These are phyloP conservation scores for Gracilaria gracilis DNA, from an alignment of 23 red algal species.

Conservation along the genomic window DNA sequence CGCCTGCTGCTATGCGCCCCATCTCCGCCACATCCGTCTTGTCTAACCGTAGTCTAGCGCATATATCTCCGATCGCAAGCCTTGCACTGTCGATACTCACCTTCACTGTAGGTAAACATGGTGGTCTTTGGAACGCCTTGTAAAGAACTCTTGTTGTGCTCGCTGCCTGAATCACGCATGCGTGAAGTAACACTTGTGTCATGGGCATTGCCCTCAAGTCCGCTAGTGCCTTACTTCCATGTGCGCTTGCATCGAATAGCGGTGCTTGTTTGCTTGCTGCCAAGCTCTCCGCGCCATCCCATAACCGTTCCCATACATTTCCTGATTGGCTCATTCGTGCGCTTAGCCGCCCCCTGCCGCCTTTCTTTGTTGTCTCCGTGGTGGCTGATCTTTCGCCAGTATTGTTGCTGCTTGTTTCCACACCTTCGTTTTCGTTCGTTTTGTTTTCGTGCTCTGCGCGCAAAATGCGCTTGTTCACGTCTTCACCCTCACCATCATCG, in stretches of 20 bases:
- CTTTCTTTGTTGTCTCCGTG: background rate
- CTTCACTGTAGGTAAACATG: slow-evolving; percentile 35
- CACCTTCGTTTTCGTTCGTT: background rate
- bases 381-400: no score
- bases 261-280: slow-evolving; percentile 48
- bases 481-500: background rate
- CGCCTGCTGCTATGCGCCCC: slow-evolving; percentile 3
- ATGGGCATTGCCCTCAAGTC: slow-evolving; percentile 74
- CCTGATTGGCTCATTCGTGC: slow-evolving; percentile 54
- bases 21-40: slow-evolving; percentile 44
- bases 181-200: slow-evolving; percentile 60
- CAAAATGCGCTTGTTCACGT: background rate
- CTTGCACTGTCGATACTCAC: slow-evolving; percentile 13
- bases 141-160: slow-evolving; percentile 18
- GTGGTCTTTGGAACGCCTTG: slow-evolving; percentile 40
- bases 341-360: slow-evolving; percentile 49
- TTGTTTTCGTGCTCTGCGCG: background rate
- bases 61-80: slow-evolving; percentile 32
- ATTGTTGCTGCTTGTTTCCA: background rate
- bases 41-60: slow-evolving; percentile 19
- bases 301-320: slow-evolving; percentile 70
- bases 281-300: slow-evolving; percentile 41
- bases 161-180: slow-evolving; percentile 43
- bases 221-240: slow-evolving; percentile 64
- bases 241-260: slow-evolving; percentile 55